phyloP scores from a whole-genome alignment of 2,329 filamentous ascomycete genomes.

The Nemania sp. region DNA sequence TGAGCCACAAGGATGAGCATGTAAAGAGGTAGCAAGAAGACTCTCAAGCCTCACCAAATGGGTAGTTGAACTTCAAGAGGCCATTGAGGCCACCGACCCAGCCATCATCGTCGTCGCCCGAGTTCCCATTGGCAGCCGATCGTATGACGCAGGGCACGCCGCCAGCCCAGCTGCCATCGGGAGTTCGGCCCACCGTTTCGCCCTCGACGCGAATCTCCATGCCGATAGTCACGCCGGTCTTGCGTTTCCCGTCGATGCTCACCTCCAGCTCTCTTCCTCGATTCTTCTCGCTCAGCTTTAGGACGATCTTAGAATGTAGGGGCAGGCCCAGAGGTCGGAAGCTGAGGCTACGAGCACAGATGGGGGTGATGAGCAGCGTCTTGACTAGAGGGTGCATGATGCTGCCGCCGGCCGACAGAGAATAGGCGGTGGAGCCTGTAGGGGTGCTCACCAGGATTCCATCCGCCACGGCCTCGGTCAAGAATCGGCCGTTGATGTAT shows the following conservation, averaged over 20 bases:
- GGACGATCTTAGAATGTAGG: conserved; percentile 82
- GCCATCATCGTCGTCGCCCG: conserved; percentile 79
- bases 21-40: neutral
- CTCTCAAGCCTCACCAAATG: conserved; percentile 72
- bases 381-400: conserved; percentile 95
- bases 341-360: conserved; percentile 90
- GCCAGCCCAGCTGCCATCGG: conserved; percentile 54
- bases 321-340: conserved; percentile 93
- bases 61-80: conserved; percentile 95
- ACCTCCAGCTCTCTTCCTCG: conserved; percentile 81
- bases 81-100: conserved; percentile 97
- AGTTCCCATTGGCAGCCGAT: conserved; percentile 56
- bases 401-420: conserved; percentile 88
- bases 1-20: neutral
- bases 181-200: conserved; percentile 74
- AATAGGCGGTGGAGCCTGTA: conserved; percentile 95
- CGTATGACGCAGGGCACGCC: conserved; percentile 94
- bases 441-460: conserved; percentile 95
- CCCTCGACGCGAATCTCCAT: conserved; percentile 91
- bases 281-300: conserved; percentile 85
- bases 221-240: conserved; percentile 75
- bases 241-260: conserved; percentile 80
- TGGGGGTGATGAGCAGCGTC: conserved; percentile 89
- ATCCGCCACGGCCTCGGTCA: conserved; percentile 95
- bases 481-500: conserved; percentile 85